Percentiles rank a stretch among this genome's conserved stretches.
Evolutionary conservation across 2,329 filamentous ascomycete genomes (phyloP).

Genomic region (Furcasterigmium furcatum): DNA sequence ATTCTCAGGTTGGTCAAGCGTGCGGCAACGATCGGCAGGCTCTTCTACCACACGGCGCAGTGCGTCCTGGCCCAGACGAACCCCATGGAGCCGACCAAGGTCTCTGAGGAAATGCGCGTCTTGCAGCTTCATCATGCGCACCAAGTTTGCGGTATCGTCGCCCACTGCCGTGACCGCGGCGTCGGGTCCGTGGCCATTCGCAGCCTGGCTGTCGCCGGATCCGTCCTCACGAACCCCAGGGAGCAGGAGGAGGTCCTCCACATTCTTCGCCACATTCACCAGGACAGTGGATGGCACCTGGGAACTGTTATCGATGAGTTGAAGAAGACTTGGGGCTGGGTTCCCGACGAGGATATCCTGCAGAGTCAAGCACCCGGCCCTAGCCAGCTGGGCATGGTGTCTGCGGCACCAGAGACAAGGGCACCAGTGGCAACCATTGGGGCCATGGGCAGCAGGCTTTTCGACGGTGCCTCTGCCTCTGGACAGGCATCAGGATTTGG

Average conservation of each 20-base stretch:
- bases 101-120: constrained; percentile 63
- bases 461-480: too few species aligned
- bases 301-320: constrained; percentile 70
- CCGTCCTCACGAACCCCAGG: constrained; percentile 62
- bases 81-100: constrained; percentile 59
- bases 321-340: constrained; percentile 76
- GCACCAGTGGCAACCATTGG: not conserved
- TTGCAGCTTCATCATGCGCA: constrained; percentile 73
- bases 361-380: constrained; percentile 2
- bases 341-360: constrained; percentile 27
- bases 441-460: too few species aligned
- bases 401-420: not conserved
- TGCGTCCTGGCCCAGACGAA: constrained; percentile 78
- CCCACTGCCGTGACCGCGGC: constrained; percentile 77
- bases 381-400: not conserved
- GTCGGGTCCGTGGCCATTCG: constrained; percentile 77
- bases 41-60: constrained; percentile 88
- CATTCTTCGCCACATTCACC: constrained; percentile 72
- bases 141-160: constrained; percentile 85
- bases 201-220: constrained; percentile 73
- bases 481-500: not conserved
- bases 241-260: constrained; percentile 80
- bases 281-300: constrained; percentile 76
- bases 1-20: constrained; percentile 71
- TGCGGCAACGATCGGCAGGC: constrained; percentile 73